phyloP scores from a whole-genome alignment of 78 protist species.

The Cavenderia fasciculata region DNA sequence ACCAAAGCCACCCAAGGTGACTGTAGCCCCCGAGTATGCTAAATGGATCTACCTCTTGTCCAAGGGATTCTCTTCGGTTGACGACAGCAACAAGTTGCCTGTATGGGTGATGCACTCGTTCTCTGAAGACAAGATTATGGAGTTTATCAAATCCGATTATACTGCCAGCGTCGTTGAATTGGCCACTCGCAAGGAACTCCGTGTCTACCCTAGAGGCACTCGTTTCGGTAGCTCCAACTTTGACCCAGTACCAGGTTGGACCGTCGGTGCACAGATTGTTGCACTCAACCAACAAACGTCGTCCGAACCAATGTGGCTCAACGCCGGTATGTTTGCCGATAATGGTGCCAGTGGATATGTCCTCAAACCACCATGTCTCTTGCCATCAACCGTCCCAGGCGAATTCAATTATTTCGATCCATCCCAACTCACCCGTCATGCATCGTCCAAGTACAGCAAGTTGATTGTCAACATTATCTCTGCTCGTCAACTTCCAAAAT shows the following conservation, averaged over 20 bases:
- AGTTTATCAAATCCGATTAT: background rate
- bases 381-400: background rate
- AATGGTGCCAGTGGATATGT: constrained; percentile 83
- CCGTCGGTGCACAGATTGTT: constrained; percentile 82
- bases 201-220: constrained; percentile 91
- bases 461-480: constrained; percentile 16
- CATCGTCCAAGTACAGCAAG: constrained; percentile 6
- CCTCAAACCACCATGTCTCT: constrained; percentile 75
- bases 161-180: constrained; percentile 7
- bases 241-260: constrained; percentile 87
- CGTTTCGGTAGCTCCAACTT: constrained; percentile 90
- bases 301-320: constrained; percentile 70
- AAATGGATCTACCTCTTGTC: constrained; percentile 17
- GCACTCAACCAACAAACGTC: constrained; percentile 91
- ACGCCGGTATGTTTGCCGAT: constrained; percentile 77
- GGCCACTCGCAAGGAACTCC: constrained; percentile 62
- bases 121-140: constrained; percentile 46
- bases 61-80: background rate
- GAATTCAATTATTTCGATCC: background rate
- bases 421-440: background rate
- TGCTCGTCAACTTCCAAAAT: constrained; percentile 80
- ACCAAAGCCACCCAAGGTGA: background rate
- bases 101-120: constrained; percentile 46
- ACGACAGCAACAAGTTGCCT: background rate
- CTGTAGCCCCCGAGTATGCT: constrained; percentile 33